Evolutionary conservation across 2,329 filamentous ascomycete genomes (phyloP), one percentile per base, ranked within the genome.

Genomic region (Cladophialophora chaetospira): DNA sequence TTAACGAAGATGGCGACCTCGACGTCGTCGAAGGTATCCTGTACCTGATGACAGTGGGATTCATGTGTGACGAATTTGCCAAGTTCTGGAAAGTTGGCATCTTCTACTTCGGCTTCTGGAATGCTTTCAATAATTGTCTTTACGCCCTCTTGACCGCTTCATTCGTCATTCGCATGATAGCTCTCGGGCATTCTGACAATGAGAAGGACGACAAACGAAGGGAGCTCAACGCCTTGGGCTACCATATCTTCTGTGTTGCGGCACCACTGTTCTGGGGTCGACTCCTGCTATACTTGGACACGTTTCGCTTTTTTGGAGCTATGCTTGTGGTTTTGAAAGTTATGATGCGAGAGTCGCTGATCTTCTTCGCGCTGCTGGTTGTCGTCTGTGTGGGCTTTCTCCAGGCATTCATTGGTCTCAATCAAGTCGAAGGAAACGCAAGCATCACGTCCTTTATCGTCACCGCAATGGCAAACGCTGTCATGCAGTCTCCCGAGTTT

Each of bases 191-290:
- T 61, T 77, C 79, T 0, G 72, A 75, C 2, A 74, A 81, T 13
- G 70, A 76, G 0, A 68, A 79, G 10, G 75, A 82, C 13, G 66
- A 74, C 25, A 66, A 76, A 35, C 83, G 90, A 31, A 71, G 75
- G 19, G 74, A 82, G 38, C 90, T 86, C 72, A 97, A 95, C 71
- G 80, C 84, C 56, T 77, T 97, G 17, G 92, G 88, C 70, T 99
- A 99, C 75, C 96, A 96, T 73, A 91, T 97, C 70, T 77, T 99
- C 21, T 91, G 94, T 8, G 96, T 97, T 71, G 86, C 87, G 2
- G 92, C 94, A 0, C 94, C 94, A 0, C 89, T 99, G 89, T 97
- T 99, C 73, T 99, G 94, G 93, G 88, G 87, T 69, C 88, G 94
- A 3, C 80, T 99, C 57, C 76, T 99, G 61, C 83, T 99, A 5